Percentiles rank a stretch among this genome's conserved stretches.
phyloP scores from a whole-genome alignment of 495 filamentous ascomycete species.

The Clavariopsis aquatica region DNA sequence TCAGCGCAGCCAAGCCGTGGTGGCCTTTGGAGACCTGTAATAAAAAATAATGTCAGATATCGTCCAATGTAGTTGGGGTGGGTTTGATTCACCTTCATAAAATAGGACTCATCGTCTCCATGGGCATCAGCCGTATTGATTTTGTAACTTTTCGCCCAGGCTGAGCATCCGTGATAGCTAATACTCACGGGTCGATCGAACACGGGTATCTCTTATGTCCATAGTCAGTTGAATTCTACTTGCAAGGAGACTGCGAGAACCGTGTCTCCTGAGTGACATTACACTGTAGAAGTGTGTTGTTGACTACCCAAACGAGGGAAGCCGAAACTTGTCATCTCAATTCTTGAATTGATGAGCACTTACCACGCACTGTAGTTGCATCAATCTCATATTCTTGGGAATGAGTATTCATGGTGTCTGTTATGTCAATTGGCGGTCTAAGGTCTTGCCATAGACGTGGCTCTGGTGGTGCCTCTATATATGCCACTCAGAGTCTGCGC shows the following conservation, averaged over 20 bases:
- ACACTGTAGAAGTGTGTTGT: not conserved
- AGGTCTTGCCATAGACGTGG: not conserved
- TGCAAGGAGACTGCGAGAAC: not conserved
- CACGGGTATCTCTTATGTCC: not conserved
- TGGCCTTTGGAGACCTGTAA: not conserved
- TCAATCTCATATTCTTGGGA: not conserved
- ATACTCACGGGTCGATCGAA: not conserved
- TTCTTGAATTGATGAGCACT: not conserved
- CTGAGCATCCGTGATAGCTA: not conserved
- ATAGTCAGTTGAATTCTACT: not conserved
- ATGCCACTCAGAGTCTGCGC: not conserved
- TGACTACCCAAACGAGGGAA: not conserved
- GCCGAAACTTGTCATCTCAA: not conserved
- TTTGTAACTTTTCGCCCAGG: not conserved
- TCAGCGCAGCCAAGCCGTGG: not conserved
- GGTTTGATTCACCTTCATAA: slow-evolving; percentile 5
- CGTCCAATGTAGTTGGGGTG: slow-evolving; percentile 4
- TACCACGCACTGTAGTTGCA: not conserved
- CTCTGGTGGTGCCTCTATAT: not conserved
- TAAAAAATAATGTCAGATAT: slow-evolving; percentile 8
- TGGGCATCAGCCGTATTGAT: not conserved
- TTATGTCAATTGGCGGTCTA: not conserved
- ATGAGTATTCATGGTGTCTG: not conserved
- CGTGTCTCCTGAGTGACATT: not conserved
- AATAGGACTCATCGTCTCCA: not conserved